Base-by-base conservation (phyloP, 768 basidiomycete genomes). In the Lactarius quietus region DNA sequence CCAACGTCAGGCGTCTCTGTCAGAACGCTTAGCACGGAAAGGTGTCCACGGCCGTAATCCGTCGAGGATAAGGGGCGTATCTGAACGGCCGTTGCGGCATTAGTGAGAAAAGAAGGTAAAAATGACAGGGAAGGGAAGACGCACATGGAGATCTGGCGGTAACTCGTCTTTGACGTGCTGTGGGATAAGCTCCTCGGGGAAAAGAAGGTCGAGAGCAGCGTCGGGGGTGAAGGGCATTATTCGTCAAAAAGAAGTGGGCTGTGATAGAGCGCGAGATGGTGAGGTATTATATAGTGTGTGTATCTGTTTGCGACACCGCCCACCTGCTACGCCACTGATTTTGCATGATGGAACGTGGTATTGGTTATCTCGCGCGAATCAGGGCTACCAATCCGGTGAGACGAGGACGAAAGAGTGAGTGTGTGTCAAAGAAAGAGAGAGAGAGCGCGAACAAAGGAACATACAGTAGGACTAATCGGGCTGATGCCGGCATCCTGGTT, bases 1-100 rank as follows among this genome's bases (percentile, higher is more conserved):
- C 92, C 83, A 10, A 85, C 82, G 74, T 87, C 86, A 6, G 88
- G 84, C 23, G 86, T 85, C 57, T 84, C 79, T 14, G 94, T 84
- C 43, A 95, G 84, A 33, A 89, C 84, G 15, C 79, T 80, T 70
- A 98, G 88, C 29, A 97, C 85, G n/a, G 82, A 74, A 69, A 98
- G 86, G 75, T 98, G 94, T 4, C 88, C 88, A 38, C 93, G 86
- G 6, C 72, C 72, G 77, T 94, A 84, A 80, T 99, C 97, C 7
- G 89, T 86, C 28, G 86, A 86, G 0, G 93, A 86, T 23, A 99
- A 82, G 0, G 97, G 97, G 57, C 97, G 93, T 28, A 98, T 85
- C 95, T 97, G 62, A 0, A 31, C 29, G 28, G 15, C 17, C 29
- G 8, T 7, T 9, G 28, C 17, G 48, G 17, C 20, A 26, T 18